Evolutionary conservation across 2,329 filamentous ascomycete species (phyloP).

Genomic region (Xylaria sp.): DNA sequence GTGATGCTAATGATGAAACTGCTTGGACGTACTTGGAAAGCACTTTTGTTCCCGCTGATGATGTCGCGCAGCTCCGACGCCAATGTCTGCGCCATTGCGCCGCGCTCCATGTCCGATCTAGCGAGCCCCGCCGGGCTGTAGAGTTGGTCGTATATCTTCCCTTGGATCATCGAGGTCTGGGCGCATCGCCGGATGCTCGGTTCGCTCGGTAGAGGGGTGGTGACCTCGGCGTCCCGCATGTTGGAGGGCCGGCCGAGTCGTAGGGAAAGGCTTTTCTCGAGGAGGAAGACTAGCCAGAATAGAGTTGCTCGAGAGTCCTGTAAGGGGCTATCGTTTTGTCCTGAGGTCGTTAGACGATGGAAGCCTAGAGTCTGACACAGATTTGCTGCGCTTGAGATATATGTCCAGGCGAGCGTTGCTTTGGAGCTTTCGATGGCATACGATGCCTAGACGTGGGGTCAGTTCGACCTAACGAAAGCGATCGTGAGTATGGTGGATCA

Average conservation of each 20-base stretch:
- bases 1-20: conserved; percentile 2
- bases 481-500: neutral
- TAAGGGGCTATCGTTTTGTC: conserved; percentile 18
- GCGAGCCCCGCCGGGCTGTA: conserved; percentile 48
- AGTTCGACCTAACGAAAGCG: neutral
- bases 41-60: conserved; percentile 34
- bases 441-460: conserved; percentile 45
- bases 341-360: conserved; percentile 40
- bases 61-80: conserved; percentile 41
- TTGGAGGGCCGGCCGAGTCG: conserved; percentile 51
- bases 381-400: conserved; percentile 52
- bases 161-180: conserved; percentile 47
- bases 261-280: conserved; percentile 54
- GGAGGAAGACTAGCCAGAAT: conserved; percentile 53
- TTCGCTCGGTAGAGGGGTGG: conserved; percentile 36
- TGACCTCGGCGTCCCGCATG: conserved; percentile 51
- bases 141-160: conserved; percentile 50
- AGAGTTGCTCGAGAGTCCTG: conserved; percentile 40
- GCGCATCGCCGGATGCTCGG: conserved; percentile 36
- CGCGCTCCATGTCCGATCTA: conserved; percentile 36
- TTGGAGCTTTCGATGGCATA: conserved; percentile 51
- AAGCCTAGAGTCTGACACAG: conserved; percentile 52
- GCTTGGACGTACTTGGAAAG: conserved; percentile 1
- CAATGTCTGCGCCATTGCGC: conserved; percentile 36
- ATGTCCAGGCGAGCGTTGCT: conserved; percentile 50